Evolutionary conservation across 352 stramenopile genomes (phyloP), one percentile per base, ranked within the genome.

Genomic region (Elongisporangium prolatum): DNA sequence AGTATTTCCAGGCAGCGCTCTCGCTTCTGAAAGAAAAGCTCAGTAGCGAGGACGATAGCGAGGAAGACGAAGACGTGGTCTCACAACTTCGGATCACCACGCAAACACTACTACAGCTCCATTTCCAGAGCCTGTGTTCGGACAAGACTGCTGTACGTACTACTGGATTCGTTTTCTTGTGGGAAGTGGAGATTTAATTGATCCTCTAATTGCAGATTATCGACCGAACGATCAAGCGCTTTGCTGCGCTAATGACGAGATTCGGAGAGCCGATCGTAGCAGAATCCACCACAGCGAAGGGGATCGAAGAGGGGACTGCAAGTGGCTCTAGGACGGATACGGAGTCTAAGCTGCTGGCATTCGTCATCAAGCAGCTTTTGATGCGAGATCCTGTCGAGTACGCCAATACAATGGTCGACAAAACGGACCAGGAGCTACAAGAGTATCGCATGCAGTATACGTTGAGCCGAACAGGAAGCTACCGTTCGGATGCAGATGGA

Each of bases 1-100:
- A 88, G 38, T 85, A 75, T 63, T 83, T 78, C 18, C 71, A 69
- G 11, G 56, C 63, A 24, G 75, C 69, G 2, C 58, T 85, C 9
- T 53, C 9, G 1, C 55, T 63, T 20, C 52, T 85, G 8, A 86
- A 80, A 17, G 34, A 44, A 17, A 17, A 3, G 34, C 34, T 6
- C 10, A 44, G 10, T 9, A 44, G 1, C 17, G 34, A 44, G 34
- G 13, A 38, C 4, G 28, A 38, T 9, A 13, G 28, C 8, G 34
- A 44, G 16, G 59, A 60, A 3, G 37, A 71, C 7, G 66, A 73
- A 18, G 55, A 71, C n/a, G 25, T 50, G 16, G 49, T 74, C 1
- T 57, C 65, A 21, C 63, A 77, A 34, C 67, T 85, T 21, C 67
- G 64, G 4, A 72, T 61, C 11, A 62, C 85, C 14, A 80, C 70